These are phyloP conservation scores for Salix dunnii DNA, from an alignment of 345 rosid species.

Conservation along the genomic window DNA sequence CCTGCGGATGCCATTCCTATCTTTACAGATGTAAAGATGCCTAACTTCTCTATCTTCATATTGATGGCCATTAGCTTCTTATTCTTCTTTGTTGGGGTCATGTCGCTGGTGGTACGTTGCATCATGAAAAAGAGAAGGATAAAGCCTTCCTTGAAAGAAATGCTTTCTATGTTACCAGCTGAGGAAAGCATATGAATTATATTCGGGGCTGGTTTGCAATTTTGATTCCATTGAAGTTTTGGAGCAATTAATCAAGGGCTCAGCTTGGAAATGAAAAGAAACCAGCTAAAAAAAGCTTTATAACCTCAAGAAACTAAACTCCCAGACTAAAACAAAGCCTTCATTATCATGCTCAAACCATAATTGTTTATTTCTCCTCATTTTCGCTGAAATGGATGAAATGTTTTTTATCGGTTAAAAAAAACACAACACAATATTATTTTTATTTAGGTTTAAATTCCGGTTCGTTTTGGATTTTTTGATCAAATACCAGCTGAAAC, in stretches of 20 bases:
- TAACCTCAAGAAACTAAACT: no score
- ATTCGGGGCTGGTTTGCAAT: neutral
- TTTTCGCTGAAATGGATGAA: no score
- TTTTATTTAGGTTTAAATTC: no score
- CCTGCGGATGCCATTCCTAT: conserved; percentile 33
- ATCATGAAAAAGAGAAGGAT: neutral
- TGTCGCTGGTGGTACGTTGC: neutral
- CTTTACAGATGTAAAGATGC: conserved; percentile 32
- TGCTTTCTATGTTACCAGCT: conserved; percentile 4
- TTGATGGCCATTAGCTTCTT: conserved; percentile 9
- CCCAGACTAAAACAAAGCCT: no score
- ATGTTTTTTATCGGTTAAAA: no score
- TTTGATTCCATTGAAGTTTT: neutral
- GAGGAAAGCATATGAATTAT: neutral
- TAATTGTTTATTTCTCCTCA: no score
- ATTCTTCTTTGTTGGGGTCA: conserved; percentile 9
- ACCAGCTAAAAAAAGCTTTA: no score
- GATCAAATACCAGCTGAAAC: no score
- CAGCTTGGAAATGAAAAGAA: neutral
- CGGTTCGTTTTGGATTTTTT: no score
- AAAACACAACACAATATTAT: rapidly evolving
- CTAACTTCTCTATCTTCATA: conserved; percentile 20
- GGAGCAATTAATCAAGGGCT: neutral
- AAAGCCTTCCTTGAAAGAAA: conserved; percentile 10
- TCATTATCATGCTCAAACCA: no score